Evolutionary conservation across 2,329 filamentous ascomycete species (phyloP).

Genomic region (Nakataea oryzae): DNA sequence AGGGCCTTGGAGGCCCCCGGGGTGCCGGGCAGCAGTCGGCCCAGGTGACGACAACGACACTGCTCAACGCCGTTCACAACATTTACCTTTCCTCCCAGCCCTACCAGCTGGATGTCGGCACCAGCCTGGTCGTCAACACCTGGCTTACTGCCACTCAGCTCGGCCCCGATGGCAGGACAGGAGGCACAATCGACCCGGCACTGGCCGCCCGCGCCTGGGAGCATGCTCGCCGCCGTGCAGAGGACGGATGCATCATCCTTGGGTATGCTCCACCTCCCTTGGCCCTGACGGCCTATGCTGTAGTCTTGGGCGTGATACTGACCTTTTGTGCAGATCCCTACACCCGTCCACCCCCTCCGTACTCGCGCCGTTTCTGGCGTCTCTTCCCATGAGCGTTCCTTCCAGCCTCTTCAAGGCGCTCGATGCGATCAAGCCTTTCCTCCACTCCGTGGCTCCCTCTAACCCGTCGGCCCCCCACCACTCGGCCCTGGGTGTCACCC

Average conservation of each 20-base stretch:
- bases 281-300: not conserved
- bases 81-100: conserved; percentile 73
- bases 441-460: conserved; percentile 76
- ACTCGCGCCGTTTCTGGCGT: conserved; percentile 68
- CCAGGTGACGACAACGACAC: conserved; percentile 84
- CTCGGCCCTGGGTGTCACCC: conserved; percentile 67
- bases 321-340: conserved; percentile 51
- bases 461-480: conserved; percentile 80
- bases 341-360: conserved; percentile 83
- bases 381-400: conserved; percentile 72
- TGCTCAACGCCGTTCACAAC: conserved; percentile 86
- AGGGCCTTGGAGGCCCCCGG: conserved; percentile 47
- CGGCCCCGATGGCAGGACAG: conserved; percentile 56
- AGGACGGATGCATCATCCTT: conserved; percentile 87
- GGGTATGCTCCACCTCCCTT: conserved; percentile 45
- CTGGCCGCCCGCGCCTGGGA: conserved; percentile 85
- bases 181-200: conserved; percentile 70
- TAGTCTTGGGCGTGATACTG: not conserved
- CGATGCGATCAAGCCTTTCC: conserved; percentile 73
- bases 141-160: conserved; percentile 75
- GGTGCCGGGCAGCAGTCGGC: conserved; percentile 56
- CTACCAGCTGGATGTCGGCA: conserved; percentile 81
- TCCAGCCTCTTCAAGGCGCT: conserved; percentile 67
- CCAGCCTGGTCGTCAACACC: conserved; percentile 88
- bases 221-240: conserved; percentile 84